A percentile compares a stretch with the other conserved stretches of the same genome.
Conservation (phyloP, 208 protist genomes). For the Novymonas esmeraldas region DNA sequence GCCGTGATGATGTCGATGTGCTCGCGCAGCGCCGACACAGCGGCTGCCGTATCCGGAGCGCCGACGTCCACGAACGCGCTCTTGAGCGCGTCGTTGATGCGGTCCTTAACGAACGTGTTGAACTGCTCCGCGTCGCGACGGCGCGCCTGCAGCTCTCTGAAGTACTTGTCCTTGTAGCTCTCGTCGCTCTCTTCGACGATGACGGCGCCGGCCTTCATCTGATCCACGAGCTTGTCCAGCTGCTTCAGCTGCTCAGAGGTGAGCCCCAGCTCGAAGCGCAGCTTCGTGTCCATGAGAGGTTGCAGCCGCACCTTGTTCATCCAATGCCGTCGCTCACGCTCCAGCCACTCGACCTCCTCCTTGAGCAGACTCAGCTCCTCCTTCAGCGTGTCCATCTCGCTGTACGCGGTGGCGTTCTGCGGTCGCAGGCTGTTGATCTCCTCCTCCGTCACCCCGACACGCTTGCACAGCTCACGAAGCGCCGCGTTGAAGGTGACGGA, state of each 20-base stretch:
- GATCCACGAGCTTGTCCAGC: conserved; percentile 80
- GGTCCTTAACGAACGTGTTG: conserved; percentile 73
- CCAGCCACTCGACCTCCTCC: conserved; percentile 89
- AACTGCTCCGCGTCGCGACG: conserved; percentile 76
- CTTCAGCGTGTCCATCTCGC: conserved; percentile 81
- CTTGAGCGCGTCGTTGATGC: conserved; percentile 69
- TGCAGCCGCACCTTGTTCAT: conserved; percentile 92
- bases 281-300: conserved; percentile 86
- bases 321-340: conserved; percentile 86
- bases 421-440: conserved; percentile 84
- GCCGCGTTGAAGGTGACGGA: conserved; percentile 81
- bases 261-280: conserved; percentile 84
- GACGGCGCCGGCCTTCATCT: conserved; percentile 76
- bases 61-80: conserved; percentile 54
- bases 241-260: conserved; percentile 81
- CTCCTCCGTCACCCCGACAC: conserved; percentile 83
- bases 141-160: conserved; percentile 62
- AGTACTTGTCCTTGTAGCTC: conserved; percentile 84
- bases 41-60: conserved; percentile 39
- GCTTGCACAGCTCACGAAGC: conserved; percentile 79
- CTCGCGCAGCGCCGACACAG: conserved; percentile 56
- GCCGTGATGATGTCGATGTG: conserved; percentile 69
- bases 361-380: conserved; percentile 79
- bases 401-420: conserved; percentile 58
- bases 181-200: conserved; percentile 67